Evolutionary conservation across 768 basidiomycete species (phyloP), one percentile per base, ranked within the genome.

Genomic region (Leccinum arenicola): DNA sequence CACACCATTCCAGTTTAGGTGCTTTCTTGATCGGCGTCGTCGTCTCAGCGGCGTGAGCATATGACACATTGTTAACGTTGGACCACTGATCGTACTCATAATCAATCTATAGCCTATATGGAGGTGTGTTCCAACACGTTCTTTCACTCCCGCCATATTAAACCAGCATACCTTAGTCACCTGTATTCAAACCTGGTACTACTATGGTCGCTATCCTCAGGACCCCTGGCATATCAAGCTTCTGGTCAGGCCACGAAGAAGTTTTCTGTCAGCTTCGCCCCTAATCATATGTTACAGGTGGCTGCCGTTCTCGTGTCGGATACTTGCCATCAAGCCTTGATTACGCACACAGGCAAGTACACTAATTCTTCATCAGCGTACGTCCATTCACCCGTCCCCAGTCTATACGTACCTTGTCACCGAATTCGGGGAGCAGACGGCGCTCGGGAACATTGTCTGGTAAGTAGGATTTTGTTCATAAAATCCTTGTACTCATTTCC

Each of bases 11-110:
- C 45, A 84, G 82, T 33, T 65, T 84, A 50, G 84, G 84, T 7
- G 84, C 82, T 54, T 78, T 79, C 52, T 77, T 81, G 60, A 73
- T 85, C 57, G 84, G 84, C 7, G 76, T 84, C n/a, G 73, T 84
- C 29, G 60, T 82, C 17, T 83, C 84, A 21, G 81, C 78, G 31
- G 69, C 67, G 84, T 85, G 65, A 69, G 83, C 75, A 4, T 17
- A 33, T 48, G 60, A 17, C 57, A 52, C 25, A 55, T 53, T 56
- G 9, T 50, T 54, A 50, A 64, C 59, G 11, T 50, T 43, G 17
- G 43, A 21, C 54, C 47, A 50, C 31, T 36, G 25, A 52, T 43
- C 23, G 48, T 40, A 29, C 52, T 54, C 33, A 55, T 29, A n/a
- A 23, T 29, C 12, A 40, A 60, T 21, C n/a, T 15, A 33, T 35